Conservation (phyloP, 2,329 filamentous ascomycete species). For the Zymoseptoria ardabiliae region DNA sequence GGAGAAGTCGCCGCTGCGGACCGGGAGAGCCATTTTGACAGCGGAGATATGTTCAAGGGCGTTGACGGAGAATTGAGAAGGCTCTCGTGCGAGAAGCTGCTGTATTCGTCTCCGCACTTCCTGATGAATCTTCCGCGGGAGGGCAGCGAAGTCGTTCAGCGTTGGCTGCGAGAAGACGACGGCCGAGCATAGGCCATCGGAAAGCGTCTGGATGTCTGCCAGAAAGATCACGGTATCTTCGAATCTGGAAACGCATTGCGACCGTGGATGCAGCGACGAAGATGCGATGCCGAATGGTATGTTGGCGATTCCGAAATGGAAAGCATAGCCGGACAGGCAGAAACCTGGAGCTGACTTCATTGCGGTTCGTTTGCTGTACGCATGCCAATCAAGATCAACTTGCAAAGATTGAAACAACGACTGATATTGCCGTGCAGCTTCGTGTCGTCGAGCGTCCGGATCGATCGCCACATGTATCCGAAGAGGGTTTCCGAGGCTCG, state of each 20-base stretch:
- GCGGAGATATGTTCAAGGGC: slow-evolving; percentile 32
- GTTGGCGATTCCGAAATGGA: too few relatives aligned
- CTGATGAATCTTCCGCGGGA: slow-evolving; percentile 30
- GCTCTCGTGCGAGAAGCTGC: slow-evolving; percentile 21
- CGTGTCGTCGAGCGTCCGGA: too few relatives aligned
- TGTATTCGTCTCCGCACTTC: slow-evolving; percentile 36
- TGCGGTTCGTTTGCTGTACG: too few relatives aligned
- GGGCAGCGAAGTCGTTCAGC: slow-evolving; percentile 45
- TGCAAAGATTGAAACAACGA: too few relatives aligned
- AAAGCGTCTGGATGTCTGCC: slow-evolving; percentile 3
- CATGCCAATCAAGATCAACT: too few relatives aligned
- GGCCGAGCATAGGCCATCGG: slow-evolving; percentile 2
- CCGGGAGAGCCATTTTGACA: slow-evolving; percentile 48
- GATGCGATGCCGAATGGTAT: too few relatives aligned
- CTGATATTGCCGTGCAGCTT: too few relatives aligned
- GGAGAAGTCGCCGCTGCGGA: slow-evolving; percentile 49
- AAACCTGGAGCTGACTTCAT: too few relatives aligned
- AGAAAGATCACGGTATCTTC: slow-evolving; percentile 40
- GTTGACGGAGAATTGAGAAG: slow-evolving; percentile 17
- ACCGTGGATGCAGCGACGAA: too few relatives aligned
- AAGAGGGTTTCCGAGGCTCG: too few relatives aligned
- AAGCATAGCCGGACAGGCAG: too few relatives aligned
- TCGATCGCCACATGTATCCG: too few relatives aligned
- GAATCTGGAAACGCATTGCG: slow-evolving; percentile 43
- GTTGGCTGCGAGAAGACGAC: slow-evolving; percentile 29